Percentiles rank a stretch among this genome's conserved stretches.
phyloP scores from a whole-genome alignment of 1,139 yeast genomes.

The Blastobotrys serpentis region DNA sequence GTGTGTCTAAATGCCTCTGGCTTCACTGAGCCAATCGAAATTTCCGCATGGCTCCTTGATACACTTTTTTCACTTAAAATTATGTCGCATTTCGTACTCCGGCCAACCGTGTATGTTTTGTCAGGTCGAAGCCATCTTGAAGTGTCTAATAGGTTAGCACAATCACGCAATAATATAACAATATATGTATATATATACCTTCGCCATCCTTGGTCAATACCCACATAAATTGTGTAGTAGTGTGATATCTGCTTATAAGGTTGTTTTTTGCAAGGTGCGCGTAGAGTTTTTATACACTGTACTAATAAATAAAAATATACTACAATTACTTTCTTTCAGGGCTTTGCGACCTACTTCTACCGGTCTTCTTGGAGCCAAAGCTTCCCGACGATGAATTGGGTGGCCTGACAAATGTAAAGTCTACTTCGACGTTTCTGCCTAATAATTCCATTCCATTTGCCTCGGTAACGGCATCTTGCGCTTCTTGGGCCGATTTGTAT shows the following conservation, averaged over 20 bases:
- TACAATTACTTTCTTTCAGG: slow-evolving; percentile 11
- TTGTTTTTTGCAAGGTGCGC: background rate
- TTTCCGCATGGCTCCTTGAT: slow-evolving; percentile 6
- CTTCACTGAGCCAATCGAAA: background rate
- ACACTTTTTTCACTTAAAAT: background rate
- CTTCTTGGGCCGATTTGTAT: slow-evolving; percentile 39
- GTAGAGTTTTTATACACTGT: background rate
- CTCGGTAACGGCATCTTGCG: slow-evolving; percentile 37
- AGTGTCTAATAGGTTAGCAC: slow-evolving; percentile 15
- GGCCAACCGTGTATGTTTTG: slow-evolving; percentile 20
- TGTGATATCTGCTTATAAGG: background rate
- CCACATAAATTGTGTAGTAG: slow-evolving; percentile 20
- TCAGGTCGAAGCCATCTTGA: slow-evolving; percentile 28
- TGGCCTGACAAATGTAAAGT: slow-evolving; percentile 42
- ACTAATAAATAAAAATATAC: slow-evolving; percentile 7
- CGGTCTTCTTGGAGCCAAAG: slow-evolving; percentile 10
- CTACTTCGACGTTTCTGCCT: slow-evolving; percentile 38
- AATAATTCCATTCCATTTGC: slow-evolving; percentile 38
- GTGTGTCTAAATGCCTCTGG: background rate
- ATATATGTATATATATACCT: slow-evolving; percentile 9
- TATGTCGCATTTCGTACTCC: slow-evolving; percentile 15
- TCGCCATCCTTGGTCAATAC: slow-evolving; percentile 19
- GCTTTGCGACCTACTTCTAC: slow-evolving; percentile 14
- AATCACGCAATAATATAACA: background rate
- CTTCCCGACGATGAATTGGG: slow-evolving; percentile 1